Conservation (phyloP, 1,284 basidiomycete genomes). For the Austroboletus novae-zelandiae region DNA sequence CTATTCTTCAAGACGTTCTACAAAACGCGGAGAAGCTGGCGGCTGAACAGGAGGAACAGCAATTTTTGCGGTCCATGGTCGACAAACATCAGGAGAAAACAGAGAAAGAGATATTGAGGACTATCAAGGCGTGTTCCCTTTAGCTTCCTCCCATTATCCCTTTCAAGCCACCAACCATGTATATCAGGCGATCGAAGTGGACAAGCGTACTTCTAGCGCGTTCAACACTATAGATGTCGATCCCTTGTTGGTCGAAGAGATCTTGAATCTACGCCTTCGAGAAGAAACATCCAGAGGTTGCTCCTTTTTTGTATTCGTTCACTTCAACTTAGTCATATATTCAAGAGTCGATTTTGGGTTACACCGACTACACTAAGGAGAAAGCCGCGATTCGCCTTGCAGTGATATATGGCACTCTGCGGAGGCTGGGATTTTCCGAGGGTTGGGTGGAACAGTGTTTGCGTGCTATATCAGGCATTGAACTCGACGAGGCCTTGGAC, state of each 20-base stretch:
- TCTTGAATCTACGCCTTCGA: constrained; percentile 53
- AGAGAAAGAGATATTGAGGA: constrained; percentile 82
- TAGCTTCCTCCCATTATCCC: neutral
- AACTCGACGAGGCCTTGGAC: constrained; percentile 89
- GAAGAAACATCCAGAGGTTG: constrained; percentile 23
- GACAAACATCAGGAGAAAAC: constrained; percentile 86
- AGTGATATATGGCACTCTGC: constrained; percentile 80
- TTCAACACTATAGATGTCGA: constrained; percentile 70
- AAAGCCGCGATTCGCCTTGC: constrained; percentile 73
- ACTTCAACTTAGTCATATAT: constrained; percentile 3
- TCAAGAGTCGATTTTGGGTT: constrained; percentile 32
- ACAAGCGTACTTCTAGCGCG: constrained; percentile 72
- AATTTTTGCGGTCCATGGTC: constrained; percentile 58
- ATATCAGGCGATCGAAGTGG: constrained; percentile 76
- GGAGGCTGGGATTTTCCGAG: constrained; percentile 80
- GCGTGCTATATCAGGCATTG: constrained; percentile 57
- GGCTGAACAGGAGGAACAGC: constrained; percentile 49
- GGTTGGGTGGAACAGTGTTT: constrained; percentile 72
- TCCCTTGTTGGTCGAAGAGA: constrained; percentile 52
- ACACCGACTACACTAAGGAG: constrained; percentile 59
- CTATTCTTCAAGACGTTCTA: constrained; percentile 4
- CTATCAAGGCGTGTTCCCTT: constrained; percentile 41
- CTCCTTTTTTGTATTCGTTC: neutral
- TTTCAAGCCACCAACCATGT: constrained; percentile 4
- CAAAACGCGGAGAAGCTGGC: constrained; percentile 32